A percentile compares a stretch with the other conserved stretches of the same genome.
Evolutionary conservation across 257 asterid species (phyloP).

Genomic region (Solanum gandarillasii): DNA sequence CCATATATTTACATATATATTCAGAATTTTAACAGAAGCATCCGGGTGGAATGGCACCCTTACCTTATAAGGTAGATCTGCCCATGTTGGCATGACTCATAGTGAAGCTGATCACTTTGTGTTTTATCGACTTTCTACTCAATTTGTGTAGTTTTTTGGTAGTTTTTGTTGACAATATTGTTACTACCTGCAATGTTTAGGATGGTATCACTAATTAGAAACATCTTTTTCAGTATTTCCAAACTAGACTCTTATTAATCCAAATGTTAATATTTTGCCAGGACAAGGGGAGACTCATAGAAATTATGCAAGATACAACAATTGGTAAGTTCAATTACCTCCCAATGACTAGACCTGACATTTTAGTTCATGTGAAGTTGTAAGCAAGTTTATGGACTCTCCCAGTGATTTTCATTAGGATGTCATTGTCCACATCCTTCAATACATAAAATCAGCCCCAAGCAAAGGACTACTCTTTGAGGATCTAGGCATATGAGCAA

Average conservation of each 20-base stretch:
- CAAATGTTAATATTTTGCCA: not conserved
- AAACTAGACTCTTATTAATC: not conserved
- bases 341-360: not conserved
- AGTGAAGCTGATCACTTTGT: not conserved
- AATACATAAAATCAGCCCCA: not conserved
- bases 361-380: not conserved
- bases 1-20: not conserved
- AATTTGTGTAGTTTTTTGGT: not conserved
- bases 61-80: not conserved
- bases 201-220: not conserved
- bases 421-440: not conserved
- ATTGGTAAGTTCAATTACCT: not conserved
- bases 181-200: not conserved
- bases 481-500: not conserved
- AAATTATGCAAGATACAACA: not conserved
- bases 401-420: not conserved
- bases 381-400: not conserved
- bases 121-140: not conserved
- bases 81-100: not conserved
- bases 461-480: not conserved
- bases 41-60: not conserved
- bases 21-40: not conserved
- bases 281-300: not conserved
- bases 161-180: not conserved
- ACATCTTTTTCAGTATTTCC: not conserved